Percentiles rank a stretch among this genome's conserved stretches.
Evolutionary conservation across 2,329 filamentous ascomycete species (phyloP).

Genomic region (Monosporascus sp.): DNA sequence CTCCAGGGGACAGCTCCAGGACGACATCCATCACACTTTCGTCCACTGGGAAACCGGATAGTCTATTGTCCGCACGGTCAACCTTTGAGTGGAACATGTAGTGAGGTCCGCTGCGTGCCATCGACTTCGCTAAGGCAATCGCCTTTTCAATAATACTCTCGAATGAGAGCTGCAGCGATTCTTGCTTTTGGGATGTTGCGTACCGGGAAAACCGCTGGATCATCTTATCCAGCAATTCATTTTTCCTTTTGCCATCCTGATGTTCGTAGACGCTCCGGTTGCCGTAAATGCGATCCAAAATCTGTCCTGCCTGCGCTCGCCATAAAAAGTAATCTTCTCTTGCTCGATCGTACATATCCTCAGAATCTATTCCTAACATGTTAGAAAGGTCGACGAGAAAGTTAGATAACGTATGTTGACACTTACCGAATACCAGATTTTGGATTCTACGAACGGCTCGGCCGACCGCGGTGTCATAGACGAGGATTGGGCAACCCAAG

Average conservation of each 20-base stretch:
- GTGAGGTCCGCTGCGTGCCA: background rate
- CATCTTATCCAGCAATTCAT: background rate
- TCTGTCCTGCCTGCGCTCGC: background rate
- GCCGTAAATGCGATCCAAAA: background rate
- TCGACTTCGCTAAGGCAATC: background rate
- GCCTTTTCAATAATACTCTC: background rate
- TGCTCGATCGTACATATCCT: no score
- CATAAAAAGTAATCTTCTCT: background rate
- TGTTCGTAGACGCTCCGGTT: background rate
- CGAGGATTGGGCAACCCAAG: background rate
- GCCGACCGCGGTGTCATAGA: background rate
- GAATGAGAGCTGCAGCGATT: background rate
- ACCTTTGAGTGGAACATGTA: background rate
- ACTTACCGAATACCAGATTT: background rate
- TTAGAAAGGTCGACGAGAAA: no score
- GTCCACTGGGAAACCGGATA: background rate
- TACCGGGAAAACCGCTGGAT: background rate
- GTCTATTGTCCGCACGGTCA: background rate
- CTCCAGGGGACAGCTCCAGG: no score
- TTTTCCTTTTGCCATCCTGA: background rate
- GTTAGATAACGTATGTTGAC: no score
- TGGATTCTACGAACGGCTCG: background rate
- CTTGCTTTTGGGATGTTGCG: background rate
- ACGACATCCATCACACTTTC: background rate
- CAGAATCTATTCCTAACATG: no score